Evolutionary conservation across 257 asterid species (phyloP).

Genomic region (Solanum sitiens): DNA sequence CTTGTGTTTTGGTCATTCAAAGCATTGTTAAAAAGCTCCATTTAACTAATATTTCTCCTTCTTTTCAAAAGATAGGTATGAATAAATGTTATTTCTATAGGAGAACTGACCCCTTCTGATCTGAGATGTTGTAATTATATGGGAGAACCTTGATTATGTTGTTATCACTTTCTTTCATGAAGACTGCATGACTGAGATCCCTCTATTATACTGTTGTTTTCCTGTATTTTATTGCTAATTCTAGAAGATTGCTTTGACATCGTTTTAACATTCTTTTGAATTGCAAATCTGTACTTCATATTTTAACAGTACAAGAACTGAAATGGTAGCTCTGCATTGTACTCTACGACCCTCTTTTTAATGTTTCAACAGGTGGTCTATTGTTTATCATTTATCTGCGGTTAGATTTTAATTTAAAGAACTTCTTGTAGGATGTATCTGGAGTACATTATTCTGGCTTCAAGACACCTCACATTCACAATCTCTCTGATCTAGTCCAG

Average conservation of each 20-base stretch:
- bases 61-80: not conserved
- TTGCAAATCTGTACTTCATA: not conserved
- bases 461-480: conserved; percentile 70
- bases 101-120: not conserved
- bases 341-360: not conserved
- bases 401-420: not conserved
- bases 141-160: not conserved
- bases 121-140: not conserved
- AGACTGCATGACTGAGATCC: not conserved
- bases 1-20: not conserved
- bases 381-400: not conserved
- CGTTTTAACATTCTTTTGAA: not conserved
- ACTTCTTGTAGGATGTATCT: conserved; percentile 55
- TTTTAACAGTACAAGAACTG: not conserved
- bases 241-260: not conserved
- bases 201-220: not conserved
- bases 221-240: not conserved
- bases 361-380: not conserved
- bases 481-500: conserved; percentile 90
- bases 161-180: not conserved
- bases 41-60: not conserved
- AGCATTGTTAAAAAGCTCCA: not conserved
- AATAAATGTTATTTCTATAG: not conserved
- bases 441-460: conserved; percentile 84
- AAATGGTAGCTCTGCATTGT: not conserved